Conservation (phyloP, 305 asterid species). For the Rubia balearica region DNA sequence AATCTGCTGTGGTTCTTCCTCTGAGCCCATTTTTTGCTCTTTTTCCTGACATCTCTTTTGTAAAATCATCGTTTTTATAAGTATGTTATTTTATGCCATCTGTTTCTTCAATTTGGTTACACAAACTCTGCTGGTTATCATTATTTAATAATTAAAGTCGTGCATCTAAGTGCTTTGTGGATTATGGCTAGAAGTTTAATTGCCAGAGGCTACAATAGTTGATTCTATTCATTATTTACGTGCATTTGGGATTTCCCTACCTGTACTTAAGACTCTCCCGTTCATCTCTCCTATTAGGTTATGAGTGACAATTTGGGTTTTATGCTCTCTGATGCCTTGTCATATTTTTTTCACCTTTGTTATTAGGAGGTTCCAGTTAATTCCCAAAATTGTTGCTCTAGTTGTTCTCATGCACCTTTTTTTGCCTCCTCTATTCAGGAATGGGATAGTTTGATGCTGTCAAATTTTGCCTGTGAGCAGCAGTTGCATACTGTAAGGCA, state of each 20-base stretch:
- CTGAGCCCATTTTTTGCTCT: not conserved
- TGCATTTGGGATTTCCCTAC: too few species aligned
- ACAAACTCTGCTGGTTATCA: not conserved
- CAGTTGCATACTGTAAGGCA: constrained; percentile 94
- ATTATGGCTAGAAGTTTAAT: not conserved
- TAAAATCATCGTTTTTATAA: not conserved
- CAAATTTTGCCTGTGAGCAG: constrained; percentile 88
- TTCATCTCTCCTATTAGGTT: not conserved
- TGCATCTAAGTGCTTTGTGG: not conserved
- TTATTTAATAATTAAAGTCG: not conserved
- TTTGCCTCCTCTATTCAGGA: constrained; percentile 41
- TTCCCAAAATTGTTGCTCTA: not conserved
- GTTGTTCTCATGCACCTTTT: not conserved
- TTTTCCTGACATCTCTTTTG: not conserved
- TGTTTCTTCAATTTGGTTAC: not conserved
- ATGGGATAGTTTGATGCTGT: constrained; percentile 97
- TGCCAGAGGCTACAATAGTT: not conserved
- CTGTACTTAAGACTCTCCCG: too few species aligned
- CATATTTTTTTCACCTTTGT: not conserved
- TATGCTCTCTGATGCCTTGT: not conserved
- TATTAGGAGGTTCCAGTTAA: not conserved
- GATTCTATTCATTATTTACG: not conserved
- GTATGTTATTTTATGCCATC: not conserved
- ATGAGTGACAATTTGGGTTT: not conserved
- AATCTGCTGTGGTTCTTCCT: not conserved